Base-by-base conservation (phyloP, 768 basidiomycete genomes). In the Gyrodon lividus region DNA sequence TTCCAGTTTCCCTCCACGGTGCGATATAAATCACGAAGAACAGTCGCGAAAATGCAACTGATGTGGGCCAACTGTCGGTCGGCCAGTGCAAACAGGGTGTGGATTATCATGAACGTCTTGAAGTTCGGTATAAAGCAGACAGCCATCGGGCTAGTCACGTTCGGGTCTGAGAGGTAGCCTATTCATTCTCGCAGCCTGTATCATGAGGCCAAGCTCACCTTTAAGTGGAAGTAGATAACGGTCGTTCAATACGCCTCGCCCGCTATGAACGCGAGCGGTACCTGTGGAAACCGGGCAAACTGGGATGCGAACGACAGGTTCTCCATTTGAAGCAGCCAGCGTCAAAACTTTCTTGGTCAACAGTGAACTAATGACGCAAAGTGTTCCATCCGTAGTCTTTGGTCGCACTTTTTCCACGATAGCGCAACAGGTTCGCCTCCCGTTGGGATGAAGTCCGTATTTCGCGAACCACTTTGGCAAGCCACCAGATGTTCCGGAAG, bases 401-500 rank as follows among this genome's bases (percentile, higher is more conserved):
- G 20, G 41, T 26, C 24, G 22, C 1, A 42, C 16, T 3, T 5
- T 42, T 5, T 4, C 16, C 20, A 42, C 16, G 20, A 42, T n/a
- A 17, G 41, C 12, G 26, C 41, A 42, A 24, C 41, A 42, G 22
- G 22, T 16, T 26, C 23, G 41, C 7, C 13, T 22, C 24, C 23
- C 41, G 22, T 42, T 22, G 23, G 41, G 41, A 42, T 37, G 35
- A 16, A n/a, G 14, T 37, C 35, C 35, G 28, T 63, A 56, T 22
- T 45, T 20, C 5, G 48, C 47, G 13, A 64, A 58, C 4, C 14
- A 14, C 16, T 64, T 59, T 13, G 51, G 1, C 6, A 31, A 7
- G 10, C 57, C 44, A 42, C 62, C 54, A 4, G 62, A 64, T 17
- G 59, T 63, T 13, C 56, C 55, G 9, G 53, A 56, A 22, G 62